These are phyloP conservation scores for Lentinus polychrous DNA, from an alignment of 1,284 basidiomycete genomes.

Conservation along the genomic window DNA sequence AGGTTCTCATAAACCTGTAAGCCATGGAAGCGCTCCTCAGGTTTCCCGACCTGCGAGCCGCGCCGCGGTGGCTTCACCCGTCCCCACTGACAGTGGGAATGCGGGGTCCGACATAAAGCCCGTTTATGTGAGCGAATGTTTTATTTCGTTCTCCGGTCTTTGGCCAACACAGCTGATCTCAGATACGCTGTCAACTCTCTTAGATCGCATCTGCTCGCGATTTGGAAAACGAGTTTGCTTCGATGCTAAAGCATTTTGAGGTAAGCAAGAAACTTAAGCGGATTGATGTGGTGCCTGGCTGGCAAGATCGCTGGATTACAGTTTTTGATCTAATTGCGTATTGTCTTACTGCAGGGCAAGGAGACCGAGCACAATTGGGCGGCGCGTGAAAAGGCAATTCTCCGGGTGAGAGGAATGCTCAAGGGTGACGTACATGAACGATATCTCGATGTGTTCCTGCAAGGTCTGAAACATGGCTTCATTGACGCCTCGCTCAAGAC, in stretches of 20 bases:
- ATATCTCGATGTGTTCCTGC: constrained; percentile 70
- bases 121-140: constrained; percentile 56
- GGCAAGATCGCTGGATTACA: neutral
- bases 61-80: constrained; percentile 39
- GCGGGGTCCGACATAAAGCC: constrained; percentile 47
- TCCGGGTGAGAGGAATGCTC: constrained; percentile 87
- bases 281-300: constrained; percentile 10
- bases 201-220: constrained; percentile 83
- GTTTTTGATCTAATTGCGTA: constrained; percentile 9
- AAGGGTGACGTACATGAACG: constrained; percentile 75
- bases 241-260: constrained; percentile 78
- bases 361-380: constrained; percentile 98
- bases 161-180: neutral
- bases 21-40: constrained; percentile 40
- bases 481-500: constrained; percentile 84
- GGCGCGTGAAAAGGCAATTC: constrained; percentile 72
- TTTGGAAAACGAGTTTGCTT: constrained; percentile 77
- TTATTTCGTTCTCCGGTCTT: constrained; percentile 3
- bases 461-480: constrained; percentile 69
- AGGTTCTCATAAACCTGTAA: constrained; percentile 38
- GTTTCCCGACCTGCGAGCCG: constrained; percentile 51
- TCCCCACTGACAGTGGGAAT: constrained; percentile 24
- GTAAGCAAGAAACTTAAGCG: constrained; percentile 29
- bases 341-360: constrained; percentile 67
- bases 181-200: constrained; percentile 9